Evolutionary conservation across 768 basidiomycete genomes (phyloP), one percentile per base, ranked within the genome.

Genomic region (Lactifluus subvellereus): DNA sequence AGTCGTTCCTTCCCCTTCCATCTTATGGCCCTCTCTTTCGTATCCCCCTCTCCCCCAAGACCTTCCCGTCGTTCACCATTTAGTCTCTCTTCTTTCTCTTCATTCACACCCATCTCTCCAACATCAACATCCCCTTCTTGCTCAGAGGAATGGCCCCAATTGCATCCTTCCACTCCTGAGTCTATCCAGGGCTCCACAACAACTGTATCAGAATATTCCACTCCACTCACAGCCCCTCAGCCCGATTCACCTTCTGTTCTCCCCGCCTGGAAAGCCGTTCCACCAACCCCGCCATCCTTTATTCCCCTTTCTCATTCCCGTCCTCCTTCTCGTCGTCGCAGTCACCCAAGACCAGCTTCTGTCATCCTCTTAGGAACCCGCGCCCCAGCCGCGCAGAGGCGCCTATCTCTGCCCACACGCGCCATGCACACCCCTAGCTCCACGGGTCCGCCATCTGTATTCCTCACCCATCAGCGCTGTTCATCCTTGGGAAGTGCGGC

Each of bases 211-310:
- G 57, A 56, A 14, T 59, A 59, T n/a, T 51, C 54, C 8, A 65
- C 62, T 1, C 66, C 63, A 4, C 53, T 54, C 11, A 57, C 66
- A 6, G 54, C 54, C 14, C 60, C 56, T 5, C 64, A 33, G 10
- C n/a, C 47, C 4, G 45, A 45, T 32, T 57, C 64, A 3, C 61
- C 60, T 14, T 49, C 64, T 18, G 10, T 27, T 40, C 61, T 65
- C 6, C 64, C 64, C 22, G 64, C 55, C 14, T 65, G 64, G 66
- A 65, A 57, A 51, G 61, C 66, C 18, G 66, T 67, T 18, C 66
- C 66, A 40, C 66, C 66, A 45, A 65, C 66, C 0, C 66, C 66
- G n/a, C 66, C 66, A 18, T 47, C 59, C 18, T 57, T 57, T 37
- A 45, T 59, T n/a, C 33, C 50, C 11, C 54, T 56, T 30, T 65